Evolutionary conservation across 192 early-diverging fungal species (phyloP).

Genomic region (Dimargaris xerosporica): DNA sequence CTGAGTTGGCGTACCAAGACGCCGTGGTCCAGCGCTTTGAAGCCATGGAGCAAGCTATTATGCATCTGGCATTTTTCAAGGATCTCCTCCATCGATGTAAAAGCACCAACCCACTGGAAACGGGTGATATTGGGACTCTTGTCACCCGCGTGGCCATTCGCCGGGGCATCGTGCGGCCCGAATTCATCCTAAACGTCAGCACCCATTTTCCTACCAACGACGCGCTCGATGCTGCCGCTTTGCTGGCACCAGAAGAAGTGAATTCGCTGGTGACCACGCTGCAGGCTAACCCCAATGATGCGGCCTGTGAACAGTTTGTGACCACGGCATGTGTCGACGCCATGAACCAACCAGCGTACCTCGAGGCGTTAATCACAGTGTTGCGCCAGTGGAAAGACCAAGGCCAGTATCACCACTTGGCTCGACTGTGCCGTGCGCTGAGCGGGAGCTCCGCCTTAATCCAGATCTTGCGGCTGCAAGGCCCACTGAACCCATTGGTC

Average conservation of each 20-base stretch:
- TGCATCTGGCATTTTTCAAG: conserved; percentile 1
- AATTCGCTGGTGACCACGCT: not conserved
- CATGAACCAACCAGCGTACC: conserved; percentile 4
- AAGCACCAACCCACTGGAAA: not conserved
- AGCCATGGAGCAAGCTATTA: conserved; percentile 6
- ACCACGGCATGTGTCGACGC: conserved; percentile 1
- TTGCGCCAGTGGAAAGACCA: not conserved
- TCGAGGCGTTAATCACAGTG: not conserved
- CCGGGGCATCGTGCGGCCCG: conserved; percentile 6
- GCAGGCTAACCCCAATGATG: not conserved
- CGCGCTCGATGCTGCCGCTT: not conserved
- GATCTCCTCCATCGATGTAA: not conserved
- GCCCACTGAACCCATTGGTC: not conserved
- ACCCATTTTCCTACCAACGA: conserved; percentile 3
- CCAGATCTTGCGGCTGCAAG: conserved; percentile 2
- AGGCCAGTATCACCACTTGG: not conserved
- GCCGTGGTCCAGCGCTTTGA: not conserved
- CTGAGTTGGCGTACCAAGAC: not conserved
- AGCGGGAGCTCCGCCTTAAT: not conserved
- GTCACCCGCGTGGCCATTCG: not conserved
- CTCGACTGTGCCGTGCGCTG: not conserved
- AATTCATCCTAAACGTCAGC: not conserved
- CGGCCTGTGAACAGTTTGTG: conserved; percentile 1
- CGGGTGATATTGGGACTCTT: conserved; percentile 8
- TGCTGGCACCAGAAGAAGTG: not conserved